Evolutionary conservation across 2,329 filamentous ascomycete genomes (phyloP).

Genomic region (Sporothrix pseudoabietina): DNA sequence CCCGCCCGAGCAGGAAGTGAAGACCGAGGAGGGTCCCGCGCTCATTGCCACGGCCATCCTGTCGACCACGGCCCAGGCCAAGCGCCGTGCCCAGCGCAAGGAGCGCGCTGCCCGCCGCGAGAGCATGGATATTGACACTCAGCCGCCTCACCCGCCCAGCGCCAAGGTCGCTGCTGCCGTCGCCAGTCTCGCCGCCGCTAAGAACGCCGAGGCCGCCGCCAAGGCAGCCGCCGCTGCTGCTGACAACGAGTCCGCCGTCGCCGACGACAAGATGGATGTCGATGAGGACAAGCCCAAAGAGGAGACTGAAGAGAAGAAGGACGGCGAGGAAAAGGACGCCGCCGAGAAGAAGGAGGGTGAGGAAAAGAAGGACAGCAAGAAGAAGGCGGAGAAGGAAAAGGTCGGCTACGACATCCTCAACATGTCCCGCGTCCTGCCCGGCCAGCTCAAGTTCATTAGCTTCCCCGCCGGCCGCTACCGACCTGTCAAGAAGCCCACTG

Average conservation of each 20-base stretch:
- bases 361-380: slow-evolving; percentile 75
- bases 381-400: slow-evolving; percentile 94
- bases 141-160: slow-evolving; percentile 39
- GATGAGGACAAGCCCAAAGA: slow-evolving; percentile 67
- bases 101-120: slow-evolving; percentile 86
- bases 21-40: slow-evolving; percentile 88
- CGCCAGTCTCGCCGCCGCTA: neutral
- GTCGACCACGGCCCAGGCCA: slow-evolving; percentile 95
- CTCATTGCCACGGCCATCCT: slow-evolving; percentile 94
- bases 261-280: slow-evolving; percentile 81
- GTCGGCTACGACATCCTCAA: slow-evolving; percentile 94
- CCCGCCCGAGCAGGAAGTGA: slow-evolving; percentile 93
- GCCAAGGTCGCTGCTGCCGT: slow-evolving; percentile 37
- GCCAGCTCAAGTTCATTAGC: slow-evolving; percentile 92
- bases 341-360: slow-evolving; percentile 87
- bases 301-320: slow-evolving; percentile 60
- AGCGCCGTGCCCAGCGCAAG: slow-evolving; percentile 90
- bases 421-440: slow-evolving; percentile 91
- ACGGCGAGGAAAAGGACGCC: slow-evolving; percentile 61
- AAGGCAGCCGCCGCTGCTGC: slow-evolving; percentile 36
- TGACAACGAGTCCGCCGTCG: slow-evolving; percentile 13
- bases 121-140: slow-evolving; percentile 93
- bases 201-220: neutral
- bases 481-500: slow-evolving; percentile 89
- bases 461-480: slow-evolving; percentile 89